Evolutionary conservation across 345 rosid species (phyloP), one percentile per base, ranked within the genome.

Genomic region (Hypericum androsaemum): DNA sequence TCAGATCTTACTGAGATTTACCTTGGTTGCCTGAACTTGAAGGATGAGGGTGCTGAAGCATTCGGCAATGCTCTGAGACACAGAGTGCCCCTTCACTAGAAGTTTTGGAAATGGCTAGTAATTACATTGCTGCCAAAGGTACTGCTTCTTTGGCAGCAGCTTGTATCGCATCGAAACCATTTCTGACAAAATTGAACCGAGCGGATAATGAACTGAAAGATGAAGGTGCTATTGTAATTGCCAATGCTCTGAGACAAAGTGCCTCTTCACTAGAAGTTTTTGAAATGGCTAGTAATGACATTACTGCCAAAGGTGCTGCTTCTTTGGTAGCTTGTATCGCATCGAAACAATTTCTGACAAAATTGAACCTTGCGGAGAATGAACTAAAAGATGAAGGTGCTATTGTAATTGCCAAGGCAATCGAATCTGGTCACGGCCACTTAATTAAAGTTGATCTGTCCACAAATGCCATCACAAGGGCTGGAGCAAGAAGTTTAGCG

Each of bases 401-500:
- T 47, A 39, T 40, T 36, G 7, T 2, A 41, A 22, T 7, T 2
- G 13, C 72, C 39, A 68, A 63, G 47, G 67, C 67, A 37, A 62
- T 62, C 47, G 67, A 63, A n/a, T 41, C 9, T n/a, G 68, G 68
- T 12, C 64, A 63, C 50, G 67, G 56, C 43, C 64, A 68, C 56
- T 59, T 68, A 32, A 54, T 28, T 39, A 68, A 68, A 54, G 72
- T 68, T 58, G 72, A 68, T 58, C 32, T 68, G 60, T 58, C 64
- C 60, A 37, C 13, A 13, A 68, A 68, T 41, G 55, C 64, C 22
- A 68, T 63, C 36, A 58, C 64, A 50, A 59, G 64, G 38, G 68
- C 60, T 14, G 72, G 72, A 44, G 72, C 68, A 53, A 60, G 72
- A 57, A 52, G 62, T 28, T 32, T 68, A 68, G 67, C 68, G 14